Conservation (phyloP, 768 basidiomycete species). For the Nevesoporus exiguus region DNA sequence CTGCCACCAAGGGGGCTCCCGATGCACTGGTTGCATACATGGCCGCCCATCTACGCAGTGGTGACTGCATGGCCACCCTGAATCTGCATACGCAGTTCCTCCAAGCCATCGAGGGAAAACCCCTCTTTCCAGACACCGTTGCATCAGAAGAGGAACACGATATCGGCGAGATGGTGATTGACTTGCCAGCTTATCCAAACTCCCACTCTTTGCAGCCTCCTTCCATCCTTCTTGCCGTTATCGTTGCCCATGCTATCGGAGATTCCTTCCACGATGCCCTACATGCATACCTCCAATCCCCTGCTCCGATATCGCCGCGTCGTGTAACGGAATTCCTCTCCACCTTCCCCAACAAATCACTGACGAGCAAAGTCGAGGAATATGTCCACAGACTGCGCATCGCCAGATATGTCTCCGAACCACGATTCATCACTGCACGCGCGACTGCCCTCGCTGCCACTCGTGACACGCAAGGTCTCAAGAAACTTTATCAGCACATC, state of each 20-base stretch:
- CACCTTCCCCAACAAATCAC: constrained; percentile 33
- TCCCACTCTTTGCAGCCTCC: constrained; percentile 17
- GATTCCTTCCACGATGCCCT: constrained; percentile 59
- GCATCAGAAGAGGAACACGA: constrained; percentile 16
- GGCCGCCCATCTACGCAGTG: constrained; percentile 40
- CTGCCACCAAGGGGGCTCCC: constrained; percentile 43
- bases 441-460: constrained; percentile 44
- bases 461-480: constrained; percentile 33
- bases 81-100: constrained; percentile 43
- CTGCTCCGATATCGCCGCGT: constrained; percentile 34
- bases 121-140: constrained; percentile 13
- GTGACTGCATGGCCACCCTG: constrained; percentile 42
- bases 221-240: constrained; percentile 48
- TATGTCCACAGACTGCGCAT: constrained; percentile 49
- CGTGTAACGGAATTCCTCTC: constrained; percentile 40
- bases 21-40: constrained; percentile 51
- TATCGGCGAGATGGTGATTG: constrained; percentile 25
- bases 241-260: constrained; percentile 59
- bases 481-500: constrained; percentile 49
- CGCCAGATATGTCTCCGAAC: constrained; percentile 50
- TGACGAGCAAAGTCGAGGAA: constrained; percentile 40
- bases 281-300: constrained; percentile 37
- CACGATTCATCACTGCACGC: constrained; percentile 47
- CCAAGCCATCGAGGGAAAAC: constrained; percentile 18
- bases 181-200: constrained; percentile 17